Base-by-base conservation (phyloP, 148 eudicot species). In the Nyssa sinensis region DNA sequence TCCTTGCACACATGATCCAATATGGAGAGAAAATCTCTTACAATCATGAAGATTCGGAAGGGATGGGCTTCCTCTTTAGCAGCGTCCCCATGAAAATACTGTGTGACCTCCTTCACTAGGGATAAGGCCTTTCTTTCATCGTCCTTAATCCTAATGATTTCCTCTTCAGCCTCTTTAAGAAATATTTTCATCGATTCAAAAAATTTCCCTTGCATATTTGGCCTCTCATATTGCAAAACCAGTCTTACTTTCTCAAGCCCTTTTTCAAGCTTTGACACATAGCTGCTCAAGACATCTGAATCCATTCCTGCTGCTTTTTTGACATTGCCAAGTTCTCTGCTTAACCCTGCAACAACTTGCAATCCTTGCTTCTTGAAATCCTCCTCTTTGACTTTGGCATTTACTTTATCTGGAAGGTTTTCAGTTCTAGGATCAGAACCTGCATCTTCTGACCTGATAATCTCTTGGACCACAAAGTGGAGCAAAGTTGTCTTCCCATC, bases 381-480 rank as follows among this genome's bases (percentile, higher is more conserved):
- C 51, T 90, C 93, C 44, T 90, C 93, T 79, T 86, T 90, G 53
- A 80, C 69, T 72, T 81, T 75, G 4, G 86, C 70, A 78, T 76
- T 87, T 19, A 79, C 55, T 66, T 83, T 82, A 63, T 80, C 70
- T 31, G 78, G 74, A 44, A 55, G 74, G 37, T n/a, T 70, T 65
- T 81, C 87, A n/a, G 68, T 66, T 55, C 51, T 53, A 32, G 82
- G 68, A 51, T 84, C 77, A 69, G 90, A 77, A 59, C 79, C 82
- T 69, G 78, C 73, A 66, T 85, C 99, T 91, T 93, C 96, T 3
- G 94, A 88, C 73, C 89, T 81, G 78, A 89, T 83, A 51, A 95
- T 95, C 87, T 95, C 99, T 81, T 95, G 99, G 77, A 95, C 99
- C 16, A 95, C 99, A 80, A 95, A 95, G 84, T 95, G 99, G 60